Conservation (phyloP, 1,284 basidiomycete genomes). For the Pisolithus thermaeus region DNA sequence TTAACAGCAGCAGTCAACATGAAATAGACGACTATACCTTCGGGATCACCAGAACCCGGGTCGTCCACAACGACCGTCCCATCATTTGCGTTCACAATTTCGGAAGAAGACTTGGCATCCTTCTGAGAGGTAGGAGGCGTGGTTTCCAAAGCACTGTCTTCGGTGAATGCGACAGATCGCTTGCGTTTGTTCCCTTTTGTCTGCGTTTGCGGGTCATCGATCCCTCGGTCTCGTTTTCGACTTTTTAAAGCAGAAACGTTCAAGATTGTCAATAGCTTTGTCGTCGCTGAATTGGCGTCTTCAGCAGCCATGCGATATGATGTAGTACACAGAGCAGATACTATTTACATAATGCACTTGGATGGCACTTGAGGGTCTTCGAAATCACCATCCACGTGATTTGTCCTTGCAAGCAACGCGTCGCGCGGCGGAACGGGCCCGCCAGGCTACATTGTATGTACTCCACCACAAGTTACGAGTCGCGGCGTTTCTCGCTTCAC, state of each 20-base stretch:
- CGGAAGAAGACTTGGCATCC: conserved; percentile 4
- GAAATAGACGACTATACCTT: conserved; percentile 22
- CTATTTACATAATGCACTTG: background rate
- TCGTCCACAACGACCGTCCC: conserved; percentile 5
- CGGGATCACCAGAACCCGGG: conserved; percentile 11
- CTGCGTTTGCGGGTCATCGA: conserved; percentile 38
- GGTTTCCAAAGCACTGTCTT: conserved; percentile 9
- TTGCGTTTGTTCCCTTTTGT: conserved; percentile 63
- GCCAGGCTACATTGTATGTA: too few species aligned
- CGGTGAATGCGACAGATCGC: conserved; percentile 32
- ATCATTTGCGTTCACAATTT: conserved; percentile 14
- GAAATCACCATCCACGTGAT: too few species aligned
- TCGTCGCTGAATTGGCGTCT: conserved; percentile 58
- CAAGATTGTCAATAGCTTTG: conserved; percentile 84
- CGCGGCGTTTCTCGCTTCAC: too few species aligned
- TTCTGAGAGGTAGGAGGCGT: background rate
- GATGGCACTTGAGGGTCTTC: too few species aligned
- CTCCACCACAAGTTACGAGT: too few species aligned
- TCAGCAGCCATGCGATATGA: conserved; percentile 26
- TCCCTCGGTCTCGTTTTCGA: conserved; percentile 50
- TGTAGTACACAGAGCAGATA: background rate
- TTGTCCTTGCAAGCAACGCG: too few species aligned
- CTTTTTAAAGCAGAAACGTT: conserved; percentile 84
- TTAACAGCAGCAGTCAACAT: background rate
- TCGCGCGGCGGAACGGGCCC: too few species aligned